Evolutionary conservation across 495 filamentous ascomycete species (phyloP), one percentile per base, ranked within the genome.

Genomic region (Terfezia boudieri): DNA sequence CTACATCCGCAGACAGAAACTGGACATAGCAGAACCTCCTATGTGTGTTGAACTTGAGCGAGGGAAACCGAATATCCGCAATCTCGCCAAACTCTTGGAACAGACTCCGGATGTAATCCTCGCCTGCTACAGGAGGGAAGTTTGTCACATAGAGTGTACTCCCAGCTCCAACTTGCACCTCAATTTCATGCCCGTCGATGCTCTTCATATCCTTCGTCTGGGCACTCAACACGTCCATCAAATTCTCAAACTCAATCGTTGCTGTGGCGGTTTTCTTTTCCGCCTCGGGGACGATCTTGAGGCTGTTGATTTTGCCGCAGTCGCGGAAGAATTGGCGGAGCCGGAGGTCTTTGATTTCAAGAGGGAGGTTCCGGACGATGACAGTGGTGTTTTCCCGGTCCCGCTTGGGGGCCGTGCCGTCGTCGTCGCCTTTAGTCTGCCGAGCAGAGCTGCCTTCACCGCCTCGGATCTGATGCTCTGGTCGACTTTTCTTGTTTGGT

Each of bases 21-120:
- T 92, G 83, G 8, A 94, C 73, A 64, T 98, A 98, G 67, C 86
- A 94, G 69, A 98, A 98, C 6, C 89, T 80, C 36, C 90, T 83
- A 60, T 81, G 78, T 7, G 81, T 83, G 59, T 94, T 84, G 64
- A 73, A 86, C 67, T 89, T 89, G 49, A 98, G 76, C 43, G 83
- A 90, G 8, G 90, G 90, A 64, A 89, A 89, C 11, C 90, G 83
- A 53, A 98, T 72, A 61, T 82, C 84, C 53, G 88, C 71, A 54
- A 98, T 80, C 37, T 88, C 78, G 52, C 90, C 89, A 62, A 76
- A 75, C 56, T 75, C 67, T 57, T 75, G 69, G 67, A 96, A 92
- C 20, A 94, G 72, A 54, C 77, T 66, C 50, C 78, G 82, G 52
- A 98, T 77, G 62, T 78, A 90, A 2, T 69, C 64, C 59, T 94